Evolutionary conservation across 2,329 filamentous ascomycete genomes (phyloP).

Genomic region (Diaporthe eres): DNA sequence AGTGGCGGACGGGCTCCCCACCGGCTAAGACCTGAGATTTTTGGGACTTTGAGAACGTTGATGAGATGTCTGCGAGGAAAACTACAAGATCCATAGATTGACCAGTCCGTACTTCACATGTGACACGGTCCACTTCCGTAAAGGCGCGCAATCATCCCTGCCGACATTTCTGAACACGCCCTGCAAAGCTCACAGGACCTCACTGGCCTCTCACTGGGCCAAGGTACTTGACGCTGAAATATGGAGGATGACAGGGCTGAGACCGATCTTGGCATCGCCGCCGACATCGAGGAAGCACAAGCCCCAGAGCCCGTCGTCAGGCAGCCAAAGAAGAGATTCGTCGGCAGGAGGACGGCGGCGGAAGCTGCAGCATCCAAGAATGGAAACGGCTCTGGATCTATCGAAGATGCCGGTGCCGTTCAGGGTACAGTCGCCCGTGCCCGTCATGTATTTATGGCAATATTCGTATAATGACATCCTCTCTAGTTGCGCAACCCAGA

Average conservation of each 20-base stretch:
- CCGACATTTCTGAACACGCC: background rate
- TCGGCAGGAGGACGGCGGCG: conserved; percentile 83
- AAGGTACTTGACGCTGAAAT: background rate
- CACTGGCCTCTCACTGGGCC: background rate
- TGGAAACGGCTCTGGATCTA: conserved; percentile 52
- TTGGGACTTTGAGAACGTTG: background rate
- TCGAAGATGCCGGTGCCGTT: conserved; percentile 75
- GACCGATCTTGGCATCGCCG: conserved; percentile 78
- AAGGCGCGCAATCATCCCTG: background rate
- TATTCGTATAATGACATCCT: conserved; percentile 24
- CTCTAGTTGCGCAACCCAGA: conserved; percentile 77
- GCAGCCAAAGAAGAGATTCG: conserved; percentile 92
- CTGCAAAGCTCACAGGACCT: background rate
- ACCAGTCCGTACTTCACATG: background rate
- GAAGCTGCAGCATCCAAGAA: conserved; percentile 67
- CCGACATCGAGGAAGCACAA: conserved; percentile 69
- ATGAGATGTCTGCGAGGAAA: background rate
- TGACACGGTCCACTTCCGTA: background rate
- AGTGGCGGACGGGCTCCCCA: background rate
- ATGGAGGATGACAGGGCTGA: conserved; percentile 85
- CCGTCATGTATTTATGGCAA: background rate
- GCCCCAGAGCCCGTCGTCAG: conserved; percentile 64
- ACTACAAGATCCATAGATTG: background rate
- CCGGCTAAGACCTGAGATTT: conserved; percentile 15
- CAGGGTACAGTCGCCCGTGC: conserved; percentile 66